phyloP scores from a whole-genome alignment of 179 eudicot genomes.

The Patellifolia procumbens region DNA sequence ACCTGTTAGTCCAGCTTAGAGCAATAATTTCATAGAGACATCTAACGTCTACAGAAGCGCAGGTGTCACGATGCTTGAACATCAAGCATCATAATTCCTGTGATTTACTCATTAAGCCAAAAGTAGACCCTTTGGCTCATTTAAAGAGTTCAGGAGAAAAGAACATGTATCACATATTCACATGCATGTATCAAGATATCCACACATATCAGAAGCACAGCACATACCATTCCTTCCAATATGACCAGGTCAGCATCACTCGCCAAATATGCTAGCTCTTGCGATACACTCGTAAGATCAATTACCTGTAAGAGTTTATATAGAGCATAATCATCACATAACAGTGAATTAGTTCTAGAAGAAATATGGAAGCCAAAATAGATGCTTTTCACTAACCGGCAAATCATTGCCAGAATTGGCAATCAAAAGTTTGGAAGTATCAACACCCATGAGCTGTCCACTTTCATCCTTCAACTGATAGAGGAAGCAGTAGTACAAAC shows the following conservation, averaged over 20 bases:
- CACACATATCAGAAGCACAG: neutral
- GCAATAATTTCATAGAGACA: constrained; percentile 2
- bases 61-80: neutral
- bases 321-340: constrained; percentile 26
- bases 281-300: constrained; percentile 81
- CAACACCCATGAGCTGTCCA: constrained; percentile 82
- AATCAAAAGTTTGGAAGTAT: constrained; percentile 72
- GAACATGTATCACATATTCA: no score
- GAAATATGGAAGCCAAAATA: constrained; percentile 7
- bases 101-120: neutral
- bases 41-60: neutral
- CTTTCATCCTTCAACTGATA: constrained; percentile 84
- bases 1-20: neutral
- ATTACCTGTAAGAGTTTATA: constrained; percentile 57
- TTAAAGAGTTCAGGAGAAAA: neutral
- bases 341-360: neutral
- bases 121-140: neutral
- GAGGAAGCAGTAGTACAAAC: constrained; percentile 1
- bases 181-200: neutral
- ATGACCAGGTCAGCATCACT: constrained; percentile 92
- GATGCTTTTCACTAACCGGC: constrained; percentile 61
- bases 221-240: constrained; percentile 94
- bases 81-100: constrained; percentile 10
- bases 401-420: constrained; percentile 97
- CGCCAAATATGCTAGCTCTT: constrained; percentile 88